These are phyloP conservation scores for Penicillium olsonii DNA, from an alignment of 2,329 filamentous ascomycete genomes.

Conservation along the genomic window DNA sequence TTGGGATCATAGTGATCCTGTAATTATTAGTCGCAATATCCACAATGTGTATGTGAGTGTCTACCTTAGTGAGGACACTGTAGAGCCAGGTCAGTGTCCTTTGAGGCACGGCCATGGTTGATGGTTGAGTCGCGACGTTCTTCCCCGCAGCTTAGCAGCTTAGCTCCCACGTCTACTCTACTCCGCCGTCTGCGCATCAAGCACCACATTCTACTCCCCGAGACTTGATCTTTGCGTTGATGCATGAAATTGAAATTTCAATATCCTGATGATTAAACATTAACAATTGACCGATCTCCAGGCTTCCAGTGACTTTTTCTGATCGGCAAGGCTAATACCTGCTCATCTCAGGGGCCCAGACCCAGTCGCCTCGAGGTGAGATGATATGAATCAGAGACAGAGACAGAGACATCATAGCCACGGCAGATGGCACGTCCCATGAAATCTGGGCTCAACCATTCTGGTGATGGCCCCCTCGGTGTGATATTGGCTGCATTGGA, in stretches of 20 bases:
- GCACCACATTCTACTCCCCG: too few species aligned
- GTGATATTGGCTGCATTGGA: slow-evolving; percentile 11
- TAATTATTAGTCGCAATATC: slow-evolving; percentile 1
- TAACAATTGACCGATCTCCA: too few species aligned
- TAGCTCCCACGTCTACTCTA: neutral
- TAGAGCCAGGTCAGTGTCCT: slow-evolving; percentile 95
- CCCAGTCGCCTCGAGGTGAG: neutral
- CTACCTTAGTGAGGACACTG: slow-evolving; percentile 78
- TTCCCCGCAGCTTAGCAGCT: slow-evolving; percentile 15
- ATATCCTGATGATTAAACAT: too few species aligned
- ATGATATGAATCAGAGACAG: neutral
- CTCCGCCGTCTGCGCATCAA: too few species aligned
- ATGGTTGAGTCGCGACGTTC: slow-evolving; percentile 1
- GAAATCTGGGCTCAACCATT: neutral
- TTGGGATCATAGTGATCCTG: slow-evolving; percentile 41
- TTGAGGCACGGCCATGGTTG: slow-evolving; percentile 68
- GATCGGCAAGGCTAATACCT: too few species aligned
- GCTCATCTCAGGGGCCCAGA: neutral
- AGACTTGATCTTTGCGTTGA: too few species aligned
- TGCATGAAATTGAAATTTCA: too few species aligned
- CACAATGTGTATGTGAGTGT: neutral
- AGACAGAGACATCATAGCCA: neutral
- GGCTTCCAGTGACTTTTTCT: too few species aligned
- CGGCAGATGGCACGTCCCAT: too few species aligned
- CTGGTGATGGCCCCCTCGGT: neutral